These are phyloP conservation scores for Phaeosphaeriaceae sp. DNA, from an alignment of 2,329 filamentous ascomycete genomes.

Conservation along the genomic window DNA sequence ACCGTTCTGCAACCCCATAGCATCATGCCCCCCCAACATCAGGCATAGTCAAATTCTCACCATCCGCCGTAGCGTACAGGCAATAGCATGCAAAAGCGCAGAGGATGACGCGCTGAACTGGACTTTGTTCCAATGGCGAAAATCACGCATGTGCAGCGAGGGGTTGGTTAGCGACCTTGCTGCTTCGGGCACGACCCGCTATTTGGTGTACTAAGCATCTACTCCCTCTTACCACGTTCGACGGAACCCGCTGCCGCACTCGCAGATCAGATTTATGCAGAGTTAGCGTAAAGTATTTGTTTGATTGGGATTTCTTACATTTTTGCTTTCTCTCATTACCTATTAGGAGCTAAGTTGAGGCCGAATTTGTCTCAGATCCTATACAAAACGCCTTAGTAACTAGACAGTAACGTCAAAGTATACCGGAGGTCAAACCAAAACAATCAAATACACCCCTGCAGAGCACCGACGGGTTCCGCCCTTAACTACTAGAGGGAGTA, in stretches of 20 bases:
- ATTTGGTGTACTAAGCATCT: slow-evolving; percentile 1
- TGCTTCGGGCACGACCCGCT: not conserved
- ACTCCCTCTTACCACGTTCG: not conserved
- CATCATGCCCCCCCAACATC: not conserved
- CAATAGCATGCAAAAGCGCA: slow-evolving; percentile 3
- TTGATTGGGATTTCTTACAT: too few relatives aligned
- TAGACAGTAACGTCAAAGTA: too few relatives aligned
- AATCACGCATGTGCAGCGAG: slow-evolving; percentile 38
- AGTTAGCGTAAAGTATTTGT: not conserved
- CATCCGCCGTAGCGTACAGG: slow-evolving; percentile 8
- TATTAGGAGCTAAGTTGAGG: too few relatives aligned
- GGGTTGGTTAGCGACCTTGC: slow-evolving; percentile 10
- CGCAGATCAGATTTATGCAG: not conserved
- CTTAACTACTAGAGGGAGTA: too few relatives aligned
- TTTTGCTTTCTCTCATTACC: too few relatives aligned
- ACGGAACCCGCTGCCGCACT: too few relatives aligned
- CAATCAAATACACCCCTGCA: too few relatives aligned
- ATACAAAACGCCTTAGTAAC: too few relatives aligned
- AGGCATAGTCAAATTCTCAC: slow-evolving; percentile 6
- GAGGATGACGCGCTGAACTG: slow-evolving; percentile 1
- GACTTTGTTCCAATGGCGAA: slow-evolving; percentile 36
- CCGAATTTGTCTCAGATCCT: too few relatives aligned
- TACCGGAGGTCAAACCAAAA: too few relatives aligned
- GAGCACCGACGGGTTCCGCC: too few relatives aligned
- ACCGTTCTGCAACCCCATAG: not conserved